Evolutionary conservation across 257 asterid genomes (phyloP).

Genomic region (Ophiorrhiza pumila): DNA sequence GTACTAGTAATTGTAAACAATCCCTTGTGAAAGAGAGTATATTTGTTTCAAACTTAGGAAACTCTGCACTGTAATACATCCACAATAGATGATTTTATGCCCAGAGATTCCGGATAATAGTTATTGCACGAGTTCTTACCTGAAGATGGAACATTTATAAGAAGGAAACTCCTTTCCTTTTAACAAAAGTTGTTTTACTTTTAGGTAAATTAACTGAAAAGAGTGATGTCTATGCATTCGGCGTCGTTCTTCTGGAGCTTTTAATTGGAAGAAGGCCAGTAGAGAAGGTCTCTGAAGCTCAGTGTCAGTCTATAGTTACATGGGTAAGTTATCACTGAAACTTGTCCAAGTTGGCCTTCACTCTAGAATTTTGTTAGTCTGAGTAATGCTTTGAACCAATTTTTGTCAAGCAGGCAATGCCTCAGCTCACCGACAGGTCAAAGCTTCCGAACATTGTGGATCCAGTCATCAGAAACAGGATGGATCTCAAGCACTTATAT

Average conservation of each 20-base stretch:
- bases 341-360: not conserved
- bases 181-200: constrained; percentile 16
- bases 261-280: constrained; percentile 82
- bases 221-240: constrained; percentile 93
- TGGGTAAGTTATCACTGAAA: constrained; percentile 50
- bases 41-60: not conserved
- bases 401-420: constrained; percentile 69
- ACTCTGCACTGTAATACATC: too few relatives aligned
- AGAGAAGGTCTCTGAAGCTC: constrained; percentile 61
- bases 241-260: constrained; percentile 90
- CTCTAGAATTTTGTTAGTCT: not conserved
- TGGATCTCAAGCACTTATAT: constrained; percentile 91
- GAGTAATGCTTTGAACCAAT: constrained; percentile 1
- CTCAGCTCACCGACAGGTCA: constrained; percentile 86
- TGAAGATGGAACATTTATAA: not conserved
- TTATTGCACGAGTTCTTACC: not conserved
- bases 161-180: constrained; percentile 8
- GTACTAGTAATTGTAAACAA: not conserved
- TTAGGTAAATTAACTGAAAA: constrained; percentile 91
- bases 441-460: constrained; percentile 88
- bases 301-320: constrained; percentile 77
- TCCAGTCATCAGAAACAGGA: constrained; percentile 62
- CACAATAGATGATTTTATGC: too few relatives aligned
- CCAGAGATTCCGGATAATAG: not conserved
- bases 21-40: not conserved